A percentile compares a stretch with the other conserved stretches of the same genome.
Conservation (phyloP, 2,329 filamentous ascomycete species). For the Aurifilum marmelostoma region DNA sequence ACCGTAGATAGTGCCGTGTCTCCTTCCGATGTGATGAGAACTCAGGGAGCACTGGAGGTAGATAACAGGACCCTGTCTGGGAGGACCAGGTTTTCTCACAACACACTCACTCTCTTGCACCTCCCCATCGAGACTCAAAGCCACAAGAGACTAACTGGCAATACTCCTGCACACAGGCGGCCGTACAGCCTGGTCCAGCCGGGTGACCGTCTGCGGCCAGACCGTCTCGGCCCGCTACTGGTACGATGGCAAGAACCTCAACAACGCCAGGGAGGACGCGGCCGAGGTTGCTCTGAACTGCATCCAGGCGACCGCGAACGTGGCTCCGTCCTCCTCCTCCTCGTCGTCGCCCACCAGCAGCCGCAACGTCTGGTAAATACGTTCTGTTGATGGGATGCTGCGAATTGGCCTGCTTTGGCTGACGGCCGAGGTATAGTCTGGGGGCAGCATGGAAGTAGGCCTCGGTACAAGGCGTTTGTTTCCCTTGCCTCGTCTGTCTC, state of each 20-base stretch:
- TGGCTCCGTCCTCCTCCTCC: slow-evolving; percentile 36
- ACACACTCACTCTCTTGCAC: no score
- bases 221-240: slow-evolving; percentile 77
- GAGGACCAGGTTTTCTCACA: background rate
- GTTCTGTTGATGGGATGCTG: background rate
- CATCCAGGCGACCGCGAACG: slow-evolving; percentile 43
- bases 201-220: slow-evolving; percentile 70
- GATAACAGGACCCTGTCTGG: background rate
- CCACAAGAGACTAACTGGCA: slow-evolving; percentile 14
- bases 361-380: slow-evolving; percentile 40
- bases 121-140: background rate
- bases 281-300: slow-evolving; percentile 75
- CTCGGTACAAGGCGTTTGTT: background rate
- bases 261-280: slow-evolving; percentile 90
- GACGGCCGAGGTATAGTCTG: background rate
- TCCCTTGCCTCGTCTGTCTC: background rate
- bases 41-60: background rate
- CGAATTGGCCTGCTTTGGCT: no score
- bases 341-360: slow-evolving; percentile 43
- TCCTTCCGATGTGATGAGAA: background rate
- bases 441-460: no score
- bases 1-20: background rate
- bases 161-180: slow-evolving; percentile 60
- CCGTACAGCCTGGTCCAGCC: slow-evolving; percentile 87
- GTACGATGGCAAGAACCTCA: slow-evolving; percentile 87